Base-by-base conservation (phyloP, 1,284 basidiomycete genomes). In the Malassezia arunalokei region DNA sequence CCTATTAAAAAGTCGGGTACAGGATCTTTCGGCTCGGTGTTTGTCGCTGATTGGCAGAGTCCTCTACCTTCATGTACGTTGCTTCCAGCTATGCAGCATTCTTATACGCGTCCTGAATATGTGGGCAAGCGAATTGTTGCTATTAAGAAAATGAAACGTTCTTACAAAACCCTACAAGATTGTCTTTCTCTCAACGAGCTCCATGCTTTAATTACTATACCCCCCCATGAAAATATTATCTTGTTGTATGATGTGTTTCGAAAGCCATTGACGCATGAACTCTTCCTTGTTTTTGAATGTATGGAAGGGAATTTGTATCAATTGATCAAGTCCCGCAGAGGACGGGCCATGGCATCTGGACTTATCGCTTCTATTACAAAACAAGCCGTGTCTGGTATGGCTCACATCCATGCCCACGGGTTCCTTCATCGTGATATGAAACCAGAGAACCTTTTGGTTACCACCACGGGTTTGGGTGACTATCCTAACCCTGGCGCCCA, bases 351-450 rank as follows among this genome's bases (percentile, higher is more conserved):
- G 49, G 92, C 94, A 14, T 86, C 88, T 32, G 94, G 94, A 54
- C 83, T 99, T 60, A 84, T 94, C 54, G 86, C 89, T 12, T 90
- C 87, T 63, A 91, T 96, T 68, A 94, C 95, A 74, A 82, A 82
- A 53, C 94, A 99, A 76, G 87, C 91, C 65, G 82, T 90, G 35
- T 77, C 81, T 9, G 94, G 94, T 31, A 80, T 99, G 33, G 79
- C 89, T 68, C 94, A 98, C 74, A 89, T 98, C 59, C 94, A 99
- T 75, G 73, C 78, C 14, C 79, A 84, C 43, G 92, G 92, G 52
- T 99, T 94, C 76, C 98, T 99, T 74, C 94, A 99, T 74, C 87
- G 94, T 49, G 94, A 99, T 75, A 92, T 98, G 88, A 99, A 99
- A 76, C 94, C 94, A 28, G 94, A 99, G 74, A 99, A 99, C 68